Base-by-base conservation (phyloP, 1,284 basidiomycete species). In the Inonotus obliquus region DNA sequence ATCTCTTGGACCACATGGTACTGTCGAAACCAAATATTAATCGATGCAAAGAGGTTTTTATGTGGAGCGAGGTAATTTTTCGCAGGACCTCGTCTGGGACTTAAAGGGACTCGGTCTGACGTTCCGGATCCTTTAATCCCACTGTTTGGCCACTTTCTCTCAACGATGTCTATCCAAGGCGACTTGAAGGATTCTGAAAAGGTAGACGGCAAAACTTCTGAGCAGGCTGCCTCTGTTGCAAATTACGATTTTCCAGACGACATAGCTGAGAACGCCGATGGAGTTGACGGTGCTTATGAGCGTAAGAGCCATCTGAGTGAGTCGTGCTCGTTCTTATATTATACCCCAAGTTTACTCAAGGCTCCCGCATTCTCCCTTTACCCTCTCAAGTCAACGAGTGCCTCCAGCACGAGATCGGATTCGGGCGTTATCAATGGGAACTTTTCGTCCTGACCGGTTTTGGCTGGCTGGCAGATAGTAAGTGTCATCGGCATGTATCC, bases 361-460 rank as follows among this genome's bases (percentile, higher is more conserved):
- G 17, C 19, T 44, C 41, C 17, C 7, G n/a, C 17, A 4, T 21
- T 21, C 13, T 5, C n/a, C 45, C 23, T 21, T 23, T 29, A 29
- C 2, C 11, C 23, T 11, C 21, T 14, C 21, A 14, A 81, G 79
- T 81, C 64, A 81, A 81, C 66, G 71, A 73, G 63, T 79, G 77
- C 66, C 63, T 81, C 67, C 78, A 80, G 67, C 72, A 78, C 54
- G 80, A 81, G 78, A 81, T 87, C 59, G 84, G 85, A 23, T 85
- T 84, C 62, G 85, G 85, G 13, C 75, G 75, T 57, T 87, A 85
- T 72, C 85, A 87, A 67, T 73, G 76, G 64, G 81, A 85, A 70
- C 75, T 87, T 37, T 85, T 85, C 66, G 63, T 79, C 57, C 73
- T 85, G 10, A 78, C 81, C 44, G 85, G 85, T 41, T 71, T 81